Conservation (phyloP, 805 yeast genomes). For the Yarrowia bubula region DNA sequence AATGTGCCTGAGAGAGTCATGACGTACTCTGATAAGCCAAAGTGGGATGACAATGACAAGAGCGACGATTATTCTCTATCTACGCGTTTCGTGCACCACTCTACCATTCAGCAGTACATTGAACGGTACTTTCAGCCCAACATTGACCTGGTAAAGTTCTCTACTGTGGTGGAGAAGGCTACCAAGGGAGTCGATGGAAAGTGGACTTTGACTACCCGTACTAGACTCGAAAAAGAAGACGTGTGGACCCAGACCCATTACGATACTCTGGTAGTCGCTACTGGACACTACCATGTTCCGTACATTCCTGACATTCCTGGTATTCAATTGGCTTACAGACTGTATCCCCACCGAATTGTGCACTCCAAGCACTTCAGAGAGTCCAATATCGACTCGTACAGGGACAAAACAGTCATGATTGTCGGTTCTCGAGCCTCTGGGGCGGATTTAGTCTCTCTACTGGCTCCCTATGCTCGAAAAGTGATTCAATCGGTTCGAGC, state of each 20-base stretch:
- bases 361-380: constrained; percentile 55
- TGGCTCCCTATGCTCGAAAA: constrained; percentile 33
- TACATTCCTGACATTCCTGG: constrained; percentile 57
- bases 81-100: background rate
- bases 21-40: constrained; percentile 15
- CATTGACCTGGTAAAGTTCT: background rate
- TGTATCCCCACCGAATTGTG: constrained; percentile 38
- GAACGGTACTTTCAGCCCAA: constrained; percentile 10
- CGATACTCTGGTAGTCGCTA: constrained; percentile 63
- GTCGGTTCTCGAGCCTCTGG: constrained; percentile 80
- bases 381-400: constrained; percentile 41
- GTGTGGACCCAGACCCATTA: constrained; percentile 35
- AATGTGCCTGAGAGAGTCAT: constrained; percentile 14
- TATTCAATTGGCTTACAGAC: constrained; percentile 34
- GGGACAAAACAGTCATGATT: constrained; percentile 50
- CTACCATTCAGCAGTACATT: constrained; percentile 5
- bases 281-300: constrained; percentile 66
- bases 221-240: background rate
- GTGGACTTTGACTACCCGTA: background rate
- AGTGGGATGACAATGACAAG: background rate
- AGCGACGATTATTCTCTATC: background rate
- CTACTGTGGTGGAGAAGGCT: background rate
- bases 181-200: background rate
- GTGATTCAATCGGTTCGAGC: constrained; percentile 39
- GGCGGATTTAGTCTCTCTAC: constrained; percentile 64